Evolutionary conservation across 352 stramenopile species (phyloP), one percentile per base, ranked within the genome.

Genomic region (Phytophthora kernoviae): DNA sequence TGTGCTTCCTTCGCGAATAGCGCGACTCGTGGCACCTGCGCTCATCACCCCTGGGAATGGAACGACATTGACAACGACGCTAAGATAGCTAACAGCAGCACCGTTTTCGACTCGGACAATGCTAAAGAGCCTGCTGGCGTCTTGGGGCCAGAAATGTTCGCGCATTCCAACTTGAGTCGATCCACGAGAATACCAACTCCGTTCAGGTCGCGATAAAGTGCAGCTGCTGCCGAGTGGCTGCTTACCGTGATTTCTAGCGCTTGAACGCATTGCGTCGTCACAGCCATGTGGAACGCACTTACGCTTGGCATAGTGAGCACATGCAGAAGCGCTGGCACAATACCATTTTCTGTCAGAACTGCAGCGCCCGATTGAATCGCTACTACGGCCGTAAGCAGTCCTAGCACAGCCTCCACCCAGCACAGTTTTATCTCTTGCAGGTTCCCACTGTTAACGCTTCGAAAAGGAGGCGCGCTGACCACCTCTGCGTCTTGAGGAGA

Each of bases 21-120:
- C 81, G 5, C 87, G 87, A 45, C 84, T 93, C 21, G 87, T 94
- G 14, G 85, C 79, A 5, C 87, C 87, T 39, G 87, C 87, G 27
- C 81, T 96, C 87, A 96, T 96, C 14, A 96, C 77, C 87, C 85
- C 54, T 96, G 87, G 3, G 82, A 90, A 58, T 96, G 87, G 53
- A 96, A 94, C 3, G 87, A 93, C 50, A 91, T 78, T 2, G 85
- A 96, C 4, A 96, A 58, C 48, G 84, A 78, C n/a, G 79, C 77
- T 54, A 96, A 69, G 8, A 96, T 70, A 10, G 85, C 70, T 12
- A 91, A 65, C 12, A 92, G 50, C 20, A 96, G 48, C 26, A 92
- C 81, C 14, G 62, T 75, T 42, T 87, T 92, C 4, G 84, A 78
- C 40, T 90, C 84, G 0, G 67, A 57, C 10, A 87, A 39, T 10